Conservation (phyloP, 129 eudicot genomes). For the Centaurea solstitialis region DNA sequence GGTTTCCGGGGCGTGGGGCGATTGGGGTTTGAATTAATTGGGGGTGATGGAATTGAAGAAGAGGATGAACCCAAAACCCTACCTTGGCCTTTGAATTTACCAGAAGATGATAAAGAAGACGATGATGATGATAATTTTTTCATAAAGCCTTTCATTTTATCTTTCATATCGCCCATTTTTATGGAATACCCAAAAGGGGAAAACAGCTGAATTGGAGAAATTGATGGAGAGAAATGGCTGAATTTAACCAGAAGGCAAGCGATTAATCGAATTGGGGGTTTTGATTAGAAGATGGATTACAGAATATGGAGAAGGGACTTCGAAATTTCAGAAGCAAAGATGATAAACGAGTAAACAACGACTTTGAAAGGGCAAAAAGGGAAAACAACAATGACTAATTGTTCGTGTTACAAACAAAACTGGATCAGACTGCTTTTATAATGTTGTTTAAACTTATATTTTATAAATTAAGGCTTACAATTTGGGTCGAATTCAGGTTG, state of each 20-base stretch:
- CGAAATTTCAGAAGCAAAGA: conserved; percentile 12
- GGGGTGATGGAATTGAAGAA: conserved; percentile 44
- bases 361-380: not conserved
- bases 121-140: conserved; percentile 75
- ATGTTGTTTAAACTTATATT: too few relatives aligned
- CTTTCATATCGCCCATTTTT: conserved; percentile 77
- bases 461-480: too few relatives aligned
- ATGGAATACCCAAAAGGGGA: conserved; percentile 3
- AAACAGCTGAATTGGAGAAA: conserved; percentile 1
- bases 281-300: too few relatives aligned
- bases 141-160: conserved; percentile 89
- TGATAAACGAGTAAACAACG: not conserved
- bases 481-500: too few relatives aligned
- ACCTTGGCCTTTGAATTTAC: conserved; percentile 88
- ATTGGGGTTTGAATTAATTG: conserved; percentile 25
- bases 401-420: too few relatives aligned
- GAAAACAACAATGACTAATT: too few relatives aligned
- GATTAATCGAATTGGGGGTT: not conserved
- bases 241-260: not conserved
- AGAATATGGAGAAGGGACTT: not conserved
- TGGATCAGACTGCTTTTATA: too few relatives aligned
- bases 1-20: conserved; percentile 25
- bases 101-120: conserved; percentile 54
- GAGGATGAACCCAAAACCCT: conserved; percentile 84
- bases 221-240: conserved; percentile 4